phyloP scores from a whole-genome alignment of 148 eudicot species.

The Fagopyrum homotropicum region DNA sequence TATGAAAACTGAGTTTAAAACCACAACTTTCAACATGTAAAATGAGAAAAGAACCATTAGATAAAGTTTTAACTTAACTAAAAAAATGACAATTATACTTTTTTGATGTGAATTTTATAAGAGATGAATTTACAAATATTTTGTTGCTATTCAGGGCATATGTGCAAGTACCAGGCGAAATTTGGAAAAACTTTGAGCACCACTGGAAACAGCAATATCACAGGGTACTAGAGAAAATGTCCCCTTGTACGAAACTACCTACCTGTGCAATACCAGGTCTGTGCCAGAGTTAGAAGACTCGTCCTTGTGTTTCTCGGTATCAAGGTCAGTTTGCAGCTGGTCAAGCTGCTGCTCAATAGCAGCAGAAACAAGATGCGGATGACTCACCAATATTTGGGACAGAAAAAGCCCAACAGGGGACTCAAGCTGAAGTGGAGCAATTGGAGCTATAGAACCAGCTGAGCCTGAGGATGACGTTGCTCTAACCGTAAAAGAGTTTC shows the following conservation, averaged over 20 bases:
- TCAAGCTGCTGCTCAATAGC: constrained; percentile 97
- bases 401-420: constrained; percentile 96
- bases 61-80: too few relatives aligned
- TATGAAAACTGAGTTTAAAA: too few relatives aligned
- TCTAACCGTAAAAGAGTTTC: constrained; percentile 33
- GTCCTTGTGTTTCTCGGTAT: constrained; percentile 61
- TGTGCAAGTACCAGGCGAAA: too few relatives aligned
- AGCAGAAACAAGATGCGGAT: constrained; percentile 93
- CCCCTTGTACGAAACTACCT: constrained; percentile 5
- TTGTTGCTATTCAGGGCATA: too few relatives aligned
- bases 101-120: too few relatives aligned
- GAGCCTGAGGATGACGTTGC: constrained; percentile 61
- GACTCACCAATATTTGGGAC: constrained; percentile 67
- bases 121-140: too few relatives aligned
- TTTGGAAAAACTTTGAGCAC: too few relatives aligned
- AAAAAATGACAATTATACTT: too few relatives aligned
- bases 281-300: constrained; percentile 62
- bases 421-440: constrained; percentile 92
- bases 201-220: too few relatives aligned
- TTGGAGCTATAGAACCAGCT: constrained; percentile 31
- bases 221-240: too few relatives aligned
- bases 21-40: too few relatives aligned
- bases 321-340: constrained; percentile 67
- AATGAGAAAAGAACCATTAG: too few relatives aligned
- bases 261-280: constrained; percentile 85